Evolutionary conservation across 164 flowering plant species (phyloP), one percentile per base, ranked within the genome.

Genomic region (Dillenia turbinata): DNA sequence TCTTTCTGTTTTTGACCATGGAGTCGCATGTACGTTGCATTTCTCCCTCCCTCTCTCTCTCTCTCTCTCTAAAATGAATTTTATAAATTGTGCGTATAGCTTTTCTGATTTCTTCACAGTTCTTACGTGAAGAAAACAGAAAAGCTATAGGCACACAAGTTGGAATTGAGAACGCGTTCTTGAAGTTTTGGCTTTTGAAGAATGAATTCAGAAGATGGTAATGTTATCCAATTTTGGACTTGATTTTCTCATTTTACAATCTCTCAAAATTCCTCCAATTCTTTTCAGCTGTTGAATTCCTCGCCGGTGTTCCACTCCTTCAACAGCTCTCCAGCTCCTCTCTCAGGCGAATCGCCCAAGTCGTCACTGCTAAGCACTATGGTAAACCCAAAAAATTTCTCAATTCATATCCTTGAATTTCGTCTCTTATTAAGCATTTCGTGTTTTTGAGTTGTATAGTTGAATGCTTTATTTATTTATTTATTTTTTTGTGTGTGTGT

Each of bases 281-380:
- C 12, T 22, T 52, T 72, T 60, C 85, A 92, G 97, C 88, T 65
- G 72, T 79, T 9, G 96, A 90, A 70, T 92, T 95, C 63, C 77
- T 95, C 8, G 81, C 88, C 10, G 58, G 75, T 44, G 97, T 95
- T 61, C 93, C 96, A 3, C 54, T 92, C 77, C 82, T 95, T 16
- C 97, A 90, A 73, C 80, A 79, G 53, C 85, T 93, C 0, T 94
- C 97, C 0, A 69, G 83, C 49, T 88, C 88, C 1, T 85, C 91
- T 49, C 78, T 82, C 53, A 75, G 52, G 81, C 85, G 74, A 68
- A 85, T 93, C 15, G 87, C 97, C 3, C 66, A 80, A 70, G 58
- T 85, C n/a, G 86, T 85, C 49, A 61, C 57, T 19, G 59, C 83
- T 57, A 85, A 77, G 62, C 78, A 64, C 70, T 90, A 77, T 59